Base-by-base conservation (phyloP, 345 rosid genomes). In the Lagerstroemia speciosa region DNA sequence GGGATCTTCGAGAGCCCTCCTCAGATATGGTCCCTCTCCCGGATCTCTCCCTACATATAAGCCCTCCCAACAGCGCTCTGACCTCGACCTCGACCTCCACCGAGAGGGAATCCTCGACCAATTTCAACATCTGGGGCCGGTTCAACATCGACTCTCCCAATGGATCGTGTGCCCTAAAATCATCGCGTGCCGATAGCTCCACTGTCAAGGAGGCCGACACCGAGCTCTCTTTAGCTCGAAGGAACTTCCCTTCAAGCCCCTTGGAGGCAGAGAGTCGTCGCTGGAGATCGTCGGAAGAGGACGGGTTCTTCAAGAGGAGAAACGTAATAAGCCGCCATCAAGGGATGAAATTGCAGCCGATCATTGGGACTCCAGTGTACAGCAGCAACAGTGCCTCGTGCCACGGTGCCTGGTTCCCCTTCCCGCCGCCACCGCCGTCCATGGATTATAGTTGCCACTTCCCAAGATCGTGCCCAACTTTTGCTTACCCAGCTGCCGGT, bases 11-110 rank as follows among this genome's bases (percentile, higher is more conserved):
- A 29, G 63, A 58, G 34, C 17, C 31, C 33, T 27, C 27, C 63
- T 2, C 61, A 31, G 30, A 12, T 16, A 58, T 16, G 2, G 14
- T 41, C 46, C 46, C 63, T 20, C 19, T 15, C 30, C 89, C 89
- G 20, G 87, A 86, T 78, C 87, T 83, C 58, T 86, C 90, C 6
- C 79, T 86, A 9, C 90, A 80, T 65, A 86, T 86, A 62, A 80
- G 87, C 77, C 87, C 79, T 62, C 87, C 86, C 26, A 75, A 77
- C 62, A 79, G 67, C 22, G 67, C 78, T 41, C 16, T 16, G 52
- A 66, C 82, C n/a, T 64, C 80, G 14, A n/a, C n/a, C n/a, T 78
- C 84, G 24, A 67, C 73, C 55, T 75, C 77, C 72, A 37, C 46
- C 38, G 67, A 69, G 24, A 74, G 67, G 24, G 66, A 61, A 22